These are phyloP conservation scores for Anaeromyces robustus DNA, from an alignment of 192 early-diverging fungal species.

Conservation along the genomic window DNA sequence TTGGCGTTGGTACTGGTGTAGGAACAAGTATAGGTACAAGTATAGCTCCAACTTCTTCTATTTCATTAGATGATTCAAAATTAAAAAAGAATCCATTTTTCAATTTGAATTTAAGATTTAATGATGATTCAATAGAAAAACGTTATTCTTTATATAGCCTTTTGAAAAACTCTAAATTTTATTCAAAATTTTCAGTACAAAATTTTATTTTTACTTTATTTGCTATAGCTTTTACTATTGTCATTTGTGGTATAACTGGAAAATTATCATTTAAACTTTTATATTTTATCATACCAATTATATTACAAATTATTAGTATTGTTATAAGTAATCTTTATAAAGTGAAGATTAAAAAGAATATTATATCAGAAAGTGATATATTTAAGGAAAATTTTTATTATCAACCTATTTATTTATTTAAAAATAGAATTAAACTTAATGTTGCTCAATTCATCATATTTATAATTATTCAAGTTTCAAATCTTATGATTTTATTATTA, in stretches of 20 bases:
- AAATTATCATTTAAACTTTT: background rate
- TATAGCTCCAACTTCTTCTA: background rate
- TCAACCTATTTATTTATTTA: background rate
- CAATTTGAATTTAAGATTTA: background rate
- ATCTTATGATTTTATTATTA: background rate
- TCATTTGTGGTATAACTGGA: background rate
- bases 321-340: background rate
- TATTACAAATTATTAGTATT: background rate
- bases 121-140: background rate
- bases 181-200: background rate
- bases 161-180: background rate
- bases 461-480: too few relatives aligned
- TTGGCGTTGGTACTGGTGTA: too few relatives aligned
- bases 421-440: background rate
- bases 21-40: background rate
- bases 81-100: background rate
- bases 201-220: background rate
- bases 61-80: background rate
- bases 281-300: background rate
- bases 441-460: too few relatives aligned
- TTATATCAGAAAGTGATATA: background rate
- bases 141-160: background rate
- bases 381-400: background rate
- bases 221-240: background rate
- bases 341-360: background rate